These are phyloP conservation scores for Amoebophrya sp. DNA, from an alignment of 169 alveolate species.

Conservation along the genomic window DNA sequence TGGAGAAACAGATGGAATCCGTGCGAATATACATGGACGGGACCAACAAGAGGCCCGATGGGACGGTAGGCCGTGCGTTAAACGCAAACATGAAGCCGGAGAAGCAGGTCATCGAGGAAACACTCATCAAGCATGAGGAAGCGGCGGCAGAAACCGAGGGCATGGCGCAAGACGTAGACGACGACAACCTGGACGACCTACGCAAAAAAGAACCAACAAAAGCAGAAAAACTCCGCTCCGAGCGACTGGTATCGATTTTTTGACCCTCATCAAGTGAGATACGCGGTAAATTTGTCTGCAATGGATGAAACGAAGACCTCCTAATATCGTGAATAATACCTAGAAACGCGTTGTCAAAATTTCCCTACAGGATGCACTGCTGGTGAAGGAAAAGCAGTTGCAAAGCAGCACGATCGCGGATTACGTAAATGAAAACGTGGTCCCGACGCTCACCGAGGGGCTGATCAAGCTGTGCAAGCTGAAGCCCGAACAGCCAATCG, in stretches of 20 bases:
- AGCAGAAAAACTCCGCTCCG: not conserved
- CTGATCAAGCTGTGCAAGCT: not conserved
- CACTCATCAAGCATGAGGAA: not conserved
- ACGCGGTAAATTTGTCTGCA: too few relatives aligned
- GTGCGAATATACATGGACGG: not conserved
- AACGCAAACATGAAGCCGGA: not conserved
- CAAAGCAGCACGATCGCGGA: not conserved
- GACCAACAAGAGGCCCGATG: not conserved
- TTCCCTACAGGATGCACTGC: not conserved
- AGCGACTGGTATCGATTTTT: not conserved
- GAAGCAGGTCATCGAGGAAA: not conserved
- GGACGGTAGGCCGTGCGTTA: not conserved
- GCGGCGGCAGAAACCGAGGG: not conserved
- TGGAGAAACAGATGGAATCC: not conserved
- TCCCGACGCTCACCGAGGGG: not conserved
- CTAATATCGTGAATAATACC: too few relatives aligned
- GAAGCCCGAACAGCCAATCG: not conserved
- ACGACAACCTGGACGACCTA: not conserved
- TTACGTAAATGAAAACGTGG: not conserved
- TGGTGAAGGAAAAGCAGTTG: not conserved
- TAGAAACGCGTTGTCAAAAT: too few relatives aligned
- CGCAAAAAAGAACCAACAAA: not conserved
- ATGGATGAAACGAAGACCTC: too few relatives aligned
- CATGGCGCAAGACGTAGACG: not conserved
- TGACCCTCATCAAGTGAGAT: too few relatives aligned